phyloP scores from a whole-genome alignment of 139 green algal genomes.

The Axilococcus clingmanii region DNA sequence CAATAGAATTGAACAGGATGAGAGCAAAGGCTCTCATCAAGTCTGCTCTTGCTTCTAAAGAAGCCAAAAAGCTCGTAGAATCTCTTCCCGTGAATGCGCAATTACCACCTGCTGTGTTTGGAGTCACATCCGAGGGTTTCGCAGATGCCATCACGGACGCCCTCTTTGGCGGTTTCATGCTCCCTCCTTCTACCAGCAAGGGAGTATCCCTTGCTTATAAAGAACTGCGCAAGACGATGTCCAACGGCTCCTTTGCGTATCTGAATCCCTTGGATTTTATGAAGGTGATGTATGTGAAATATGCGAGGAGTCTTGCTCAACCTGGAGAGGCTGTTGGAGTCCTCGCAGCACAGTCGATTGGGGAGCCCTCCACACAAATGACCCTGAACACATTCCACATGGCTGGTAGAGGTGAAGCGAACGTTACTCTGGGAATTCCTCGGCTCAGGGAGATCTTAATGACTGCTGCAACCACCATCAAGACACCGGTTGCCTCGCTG shows the following conservation, averaged over 20 bases:
- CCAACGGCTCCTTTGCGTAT: neutral
- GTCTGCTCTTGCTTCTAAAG: no score
- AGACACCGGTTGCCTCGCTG: constrained; percentile 91
- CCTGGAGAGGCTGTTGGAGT: constrained; percentile 88
- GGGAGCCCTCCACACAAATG: constrained; percentile 96
- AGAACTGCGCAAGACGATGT: constrained; percentile 24
- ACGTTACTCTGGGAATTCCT: constrained; percentile 97
- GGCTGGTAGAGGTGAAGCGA: constrained; percentile 87
- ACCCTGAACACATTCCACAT: constrained; percentile 97
- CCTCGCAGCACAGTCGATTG: constrained; percentile 92
- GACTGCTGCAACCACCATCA: constrained; percentile 74
- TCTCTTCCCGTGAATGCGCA: constrained; percentile 23
- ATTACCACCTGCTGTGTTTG: constrained; percentile 45
- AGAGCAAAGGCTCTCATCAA: constrained; percentile 13
- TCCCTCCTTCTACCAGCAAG: constrained; percentile 35
- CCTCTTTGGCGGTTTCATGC: constrained; percentile 22
- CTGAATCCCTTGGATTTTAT: constrained; percentile 36
- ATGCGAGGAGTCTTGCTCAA: constrained; percentile 52
- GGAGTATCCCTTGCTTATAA: constrained; percentile 15
- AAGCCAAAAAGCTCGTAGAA: constrained; percentile 7
- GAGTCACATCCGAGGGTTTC: constrained; percentile 65
- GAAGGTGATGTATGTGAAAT: constrained; percentile 81
- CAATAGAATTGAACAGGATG: constrained; percentile 1
- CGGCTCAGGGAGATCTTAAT: constrained; percentile 97
- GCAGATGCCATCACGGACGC: constrained; percentile 38